Evolutionary conservation across 345 rosid genomes (phyloP).

Genomic region (Noccaea bulbosa): DNA sequence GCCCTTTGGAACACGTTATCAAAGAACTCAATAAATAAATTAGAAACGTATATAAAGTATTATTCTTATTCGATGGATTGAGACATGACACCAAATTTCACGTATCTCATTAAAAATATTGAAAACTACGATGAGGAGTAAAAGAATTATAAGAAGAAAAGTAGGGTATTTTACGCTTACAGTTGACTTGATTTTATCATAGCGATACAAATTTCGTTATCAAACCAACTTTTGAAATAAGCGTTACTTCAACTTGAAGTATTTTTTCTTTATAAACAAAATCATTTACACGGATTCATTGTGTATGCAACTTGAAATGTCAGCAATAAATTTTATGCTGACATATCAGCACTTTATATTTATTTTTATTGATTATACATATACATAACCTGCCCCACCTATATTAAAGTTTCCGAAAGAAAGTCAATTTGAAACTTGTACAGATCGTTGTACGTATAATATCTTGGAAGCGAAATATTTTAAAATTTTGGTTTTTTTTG

Average conservation of each 20-base stretch:
- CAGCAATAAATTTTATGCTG: constrained; percentile 23
- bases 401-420: constrained; percentile 5
- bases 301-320: constrained; percentile 30
- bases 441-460: background rate
- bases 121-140: background rate
- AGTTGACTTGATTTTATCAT: background rate
- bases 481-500: background rate
- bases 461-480: background rate
- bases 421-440: constrained; percentile 29
- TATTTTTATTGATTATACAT: background rate
- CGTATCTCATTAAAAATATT: background rate
- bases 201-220: constrained; percentile 14
- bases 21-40: background rate
- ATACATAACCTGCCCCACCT: constrained; percentile 18
- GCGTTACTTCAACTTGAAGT: background rate
- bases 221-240: constrained; percentile 12
- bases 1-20: constrained; percentile 21
- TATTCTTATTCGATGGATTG: constrained; percentile 23
- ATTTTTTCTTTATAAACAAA: background rate
- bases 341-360: constrained; percentile 12
- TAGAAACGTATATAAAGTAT: background rate
- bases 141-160: background rate
- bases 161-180: background rate
- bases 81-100: constrained; percentile 30
- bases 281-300: background rate